Percentiles rank a stretch among this genome's conserved stretches.
Conservation (phyloP, 345 rosid genomes). For the Moringa oleifera region DNA sequence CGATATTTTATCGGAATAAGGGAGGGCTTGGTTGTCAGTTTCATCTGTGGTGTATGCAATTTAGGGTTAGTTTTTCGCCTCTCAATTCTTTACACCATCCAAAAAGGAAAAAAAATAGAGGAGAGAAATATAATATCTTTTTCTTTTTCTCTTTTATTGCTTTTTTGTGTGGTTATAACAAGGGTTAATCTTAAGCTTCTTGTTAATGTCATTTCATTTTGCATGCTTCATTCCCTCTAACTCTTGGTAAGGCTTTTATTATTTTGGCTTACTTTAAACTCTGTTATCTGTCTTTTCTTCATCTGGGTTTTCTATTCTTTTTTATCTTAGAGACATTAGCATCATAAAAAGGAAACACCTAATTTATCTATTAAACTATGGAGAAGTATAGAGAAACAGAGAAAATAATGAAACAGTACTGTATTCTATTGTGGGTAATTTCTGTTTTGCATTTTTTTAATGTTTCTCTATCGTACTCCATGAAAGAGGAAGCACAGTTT, state of each 20-base stretch:
- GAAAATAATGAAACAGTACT: neutral
- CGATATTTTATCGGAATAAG: too few relatives aligned
- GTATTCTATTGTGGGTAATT: neutral
- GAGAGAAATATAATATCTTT: neutral
- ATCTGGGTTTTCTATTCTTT: conserved; percentile 32
- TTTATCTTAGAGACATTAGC: neutral
- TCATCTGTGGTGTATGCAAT: neutral
- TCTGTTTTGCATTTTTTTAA: neutral
- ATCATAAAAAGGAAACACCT: neutral
- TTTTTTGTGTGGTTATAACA: neutral
- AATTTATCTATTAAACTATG: neutral
- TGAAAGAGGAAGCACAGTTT: conserved; percentile 27
- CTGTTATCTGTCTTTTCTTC: conserved; percentile 26
- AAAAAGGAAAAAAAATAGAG: neutral
- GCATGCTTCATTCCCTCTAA: conserved; percentile 31
- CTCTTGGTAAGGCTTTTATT: conserved; percentile 29
- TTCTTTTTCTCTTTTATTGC: neutral
- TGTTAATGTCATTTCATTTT: conserved; percentile 31
- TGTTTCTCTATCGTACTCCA: conserved; percentile 25
- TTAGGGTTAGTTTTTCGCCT: conserved; percentile 8
- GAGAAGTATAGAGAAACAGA: neutral
- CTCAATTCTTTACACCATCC: conserved; percentile 10
- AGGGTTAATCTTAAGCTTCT: conserved; percentile 8
- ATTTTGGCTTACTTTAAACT: conserved; percentile 23
- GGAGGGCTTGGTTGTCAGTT: conserved; percentile 10